Evolutionary conservation across 352 stramenopile genomes (phyloP).

Genomic region (Globisporangium canariense): DNA sequence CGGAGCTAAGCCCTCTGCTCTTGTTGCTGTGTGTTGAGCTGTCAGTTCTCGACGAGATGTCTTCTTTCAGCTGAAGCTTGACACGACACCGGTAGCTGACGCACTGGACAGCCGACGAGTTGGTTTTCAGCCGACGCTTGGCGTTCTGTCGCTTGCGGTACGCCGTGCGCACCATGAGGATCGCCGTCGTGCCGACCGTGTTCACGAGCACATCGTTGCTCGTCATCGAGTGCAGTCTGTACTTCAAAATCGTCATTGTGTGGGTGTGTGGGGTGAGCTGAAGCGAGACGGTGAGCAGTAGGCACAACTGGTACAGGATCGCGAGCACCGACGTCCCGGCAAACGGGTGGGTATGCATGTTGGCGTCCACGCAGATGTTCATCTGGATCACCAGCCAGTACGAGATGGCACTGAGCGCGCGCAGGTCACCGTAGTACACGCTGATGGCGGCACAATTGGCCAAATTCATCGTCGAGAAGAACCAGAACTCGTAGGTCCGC

Average conservation of each 20-base stretch:
- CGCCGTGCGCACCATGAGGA: constrained; percentile 13
- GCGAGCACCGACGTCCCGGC: neutral
- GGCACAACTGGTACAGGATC: neutral
- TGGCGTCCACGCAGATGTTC: neutral
- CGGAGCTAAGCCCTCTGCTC: neutral
- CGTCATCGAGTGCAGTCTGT: neutral
- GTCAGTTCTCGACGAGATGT: neutral
- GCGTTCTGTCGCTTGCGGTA: constrained; percentile 13
- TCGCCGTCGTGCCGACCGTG: constrained; percentile 7
- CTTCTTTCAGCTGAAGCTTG: constrained; percentile 5
- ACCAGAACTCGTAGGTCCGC: constrained; percentile 8
- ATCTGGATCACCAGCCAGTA: constrained; percentile 6
- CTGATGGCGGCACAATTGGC: neutral
- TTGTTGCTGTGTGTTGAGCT: neutral
- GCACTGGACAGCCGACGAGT: constrained; percentile 14
- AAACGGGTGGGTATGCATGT: neutral
- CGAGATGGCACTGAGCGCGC: neutral
- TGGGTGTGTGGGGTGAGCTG: constrained; percentile 1
- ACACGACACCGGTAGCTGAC: constrained; percentile 24
- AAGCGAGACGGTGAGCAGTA: neutral
- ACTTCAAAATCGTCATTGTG: neutral
- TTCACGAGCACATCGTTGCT: constrained; percentile 14
- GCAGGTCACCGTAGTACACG: neutral
- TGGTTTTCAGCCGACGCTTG: neutral
- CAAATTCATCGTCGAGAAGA: constrained; percentile 1